Evolutionary conservation across 306 rosid genomes (phyloP).

Genomic region (Vigna angularis): DNA sequence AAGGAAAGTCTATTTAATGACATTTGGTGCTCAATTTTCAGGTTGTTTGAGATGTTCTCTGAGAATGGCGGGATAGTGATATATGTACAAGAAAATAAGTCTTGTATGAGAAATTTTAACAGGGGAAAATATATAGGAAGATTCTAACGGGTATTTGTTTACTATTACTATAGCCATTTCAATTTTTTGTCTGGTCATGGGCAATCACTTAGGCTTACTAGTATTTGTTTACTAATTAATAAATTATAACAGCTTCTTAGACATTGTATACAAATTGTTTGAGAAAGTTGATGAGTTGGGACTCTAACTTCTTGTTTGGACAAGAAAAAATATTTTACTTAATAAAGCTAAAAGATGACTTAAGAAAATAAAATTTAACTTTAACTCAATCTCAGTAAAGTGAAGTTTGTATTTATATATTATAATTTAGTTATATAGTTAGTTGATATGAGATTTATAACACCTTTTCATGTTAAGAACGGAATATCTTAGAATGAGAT

Average conservation of each 20-base stretch:
- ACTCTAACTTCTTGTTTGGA: conserved; percentile 5
- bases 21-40: conserved; percentile 44
- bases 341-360: no score
- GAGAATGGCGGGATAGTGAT: conserved; percentile 38
- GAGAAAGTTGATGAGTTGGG: not conserved
- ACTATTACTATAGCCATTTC: no score
- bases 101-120: conserved; percentile 16
- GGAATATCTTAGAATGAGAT: no score
- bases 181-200: not conserved
- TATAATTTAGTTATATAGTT: no score
- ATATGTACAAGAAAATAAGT: conserved; percentile 30
- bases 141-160: not conserved
- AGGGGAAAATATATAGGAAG: not conserved
- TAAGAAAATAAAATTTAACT: no score
- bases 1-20: conserved; percentile 1
- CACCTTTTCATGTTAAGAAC: no score
- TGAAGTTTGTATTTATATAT: no score
- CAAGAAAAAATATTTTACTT: not conserved
- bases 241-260: not conserved
- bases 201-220: not conserved
- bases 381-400: no score
- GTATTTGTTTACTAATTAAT: not conserved
- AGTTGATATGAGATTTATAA: no score
- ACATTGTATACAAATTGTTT: not conserved
- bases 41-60: conserved; percentile 37